Evolutionary conservation across 352 stramenopile species (phyloP).

Genomic region (Globisporangium parvum): DNA sequence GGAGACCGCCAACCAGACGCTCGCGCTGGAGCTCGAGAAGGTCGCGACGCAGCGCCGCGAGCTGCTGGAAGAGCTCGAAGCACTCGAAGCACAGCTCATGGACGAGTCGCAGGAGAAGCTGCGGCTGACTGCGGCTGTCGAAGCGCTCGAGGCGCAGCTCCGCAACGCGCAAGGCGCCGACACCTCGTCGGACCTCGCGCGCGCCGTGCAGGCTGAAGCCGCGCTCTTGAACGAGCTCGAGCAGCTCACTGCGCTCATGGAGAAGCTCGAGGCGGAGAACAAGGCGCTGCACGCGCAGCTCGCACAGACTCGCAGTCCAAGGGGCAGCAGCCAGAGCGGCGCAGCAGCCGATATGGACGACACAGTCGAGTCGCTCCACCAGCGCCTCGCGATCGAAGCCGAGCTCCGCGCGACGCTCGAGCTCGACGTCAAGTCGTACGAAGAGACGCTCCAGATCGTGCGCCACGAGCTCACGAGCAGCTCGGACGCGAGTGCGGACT

Average conservation of each 20-base stretch:
- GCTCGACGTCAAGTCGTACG: constrained; percentile 63
- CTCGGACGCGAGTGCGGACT: constrained; percentile 27
- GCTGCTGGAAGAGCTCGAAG: constrained; percentile 37
- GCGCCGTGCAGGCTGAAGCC: constrained; percentile 1
- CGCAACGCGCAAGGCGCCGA: constrained; percentile 2
- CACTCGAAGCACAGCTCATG: constrained; percentile 44
- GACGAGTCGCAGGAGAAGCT: constrained; percentile 41
- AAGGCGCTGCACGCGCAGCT: constrained; percentile 2
- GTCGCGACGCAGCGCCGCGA: constrained; percentile 28
- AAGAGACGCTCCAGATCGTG: constrained; percentile 47
- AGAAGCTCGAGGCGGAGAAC: constrained; percentile 8
- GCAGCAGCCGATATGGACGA: no score
- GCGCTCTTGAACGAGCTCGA: constrained; percentile 7
- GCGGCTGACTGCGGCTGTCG: constrained; percentile 7
- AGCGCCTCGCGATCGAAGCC: constrained; percentile 34
- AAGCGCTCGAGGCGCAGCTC: constrained; percentile 11
- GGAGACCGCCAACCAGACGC: constrained; percentile 16
- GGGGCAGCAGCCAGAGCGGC: not conserved
- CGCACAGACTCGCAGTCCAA: no score
- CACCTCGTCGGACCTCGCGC: constrained; percentile 4
- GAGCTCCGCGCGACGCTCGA: constrained; percentile 35
- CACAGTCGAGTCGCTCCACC: constrained; percentile 15
- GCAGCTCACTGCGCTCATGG: constrained; percentile 1
- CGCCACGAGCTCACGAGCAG: constrained; percentile 49
- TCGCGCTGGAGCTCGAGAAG: constrained; percentile 24